phyloP scores from a whole-genome alignment of 805 yeast species.

The Kazachstania taianensis region DNA sequence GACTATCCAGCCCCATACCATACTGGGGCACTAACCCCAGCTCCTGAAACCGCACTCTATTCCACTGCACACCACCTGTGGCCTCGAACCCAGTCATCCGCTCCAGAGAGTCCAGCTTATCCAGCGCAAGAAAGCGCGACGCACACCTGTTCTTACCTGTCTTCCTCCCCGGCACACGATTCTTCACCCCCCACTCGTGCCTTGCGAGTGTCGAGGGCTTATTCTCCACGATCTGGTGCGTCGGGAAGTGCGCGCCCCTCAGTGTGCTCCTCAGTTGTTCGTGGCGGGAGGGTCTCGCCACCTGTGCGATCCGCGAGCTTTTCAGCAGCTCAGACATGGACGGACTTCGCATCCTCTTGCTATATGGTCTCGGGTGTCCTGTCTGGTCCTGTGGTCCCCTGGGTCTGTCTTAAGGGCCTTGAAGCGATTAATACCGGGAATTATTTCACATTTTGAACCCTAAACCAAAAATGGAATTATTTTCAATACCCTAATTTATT shows the following conservation, averaged over 20 bases:
- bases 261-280: slow-evolving; percentile 3
- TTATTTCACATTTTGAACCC: no score
- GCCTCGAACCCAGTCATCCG: slow-evolving; percentile 66
- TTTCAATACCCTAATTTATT: no score
- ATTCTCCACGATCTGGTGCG: slow-evolving; percentile 65
- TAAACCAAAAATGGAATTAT: slow-evolving; percentile 1
- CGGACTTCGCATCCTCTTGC: no score
- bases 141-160: no score
- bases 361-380: neutral
- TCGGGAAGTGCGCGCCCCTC: slow-evolving; percentile 33
- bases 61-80: slow-evolving; percentile 45
- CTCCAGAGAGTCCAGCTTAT: slow-evolving; percentile 57
- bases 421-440: no score
- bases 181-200: slow-evolving; percentile 70
- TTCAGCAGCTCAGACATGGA: slow-evolving; percentile 5
- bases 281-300: slow-evolving; percentile 13
- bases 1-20: slow-evolving; percentile 23
- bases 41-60: slow-evolving; percentile 58
- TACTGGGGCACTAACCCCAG: slow-evolving; percentile 37
- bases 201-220: slow-evolving; percentile 51
- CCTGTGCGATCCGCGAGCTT: slow-evolving; percentile 28
- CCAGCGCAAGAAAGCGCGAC: slow-evolving; percentile 48
- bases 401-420: no score
- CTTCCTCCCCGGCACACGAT: slow-evolving; percentile 53
- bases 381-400: neutral